Evolutionary conservation across 371 early-diverging fungal species (phyloP), one percentile per base, ranked within the genome.

Genomic region (Sporodiniella umbellata): DNA sequence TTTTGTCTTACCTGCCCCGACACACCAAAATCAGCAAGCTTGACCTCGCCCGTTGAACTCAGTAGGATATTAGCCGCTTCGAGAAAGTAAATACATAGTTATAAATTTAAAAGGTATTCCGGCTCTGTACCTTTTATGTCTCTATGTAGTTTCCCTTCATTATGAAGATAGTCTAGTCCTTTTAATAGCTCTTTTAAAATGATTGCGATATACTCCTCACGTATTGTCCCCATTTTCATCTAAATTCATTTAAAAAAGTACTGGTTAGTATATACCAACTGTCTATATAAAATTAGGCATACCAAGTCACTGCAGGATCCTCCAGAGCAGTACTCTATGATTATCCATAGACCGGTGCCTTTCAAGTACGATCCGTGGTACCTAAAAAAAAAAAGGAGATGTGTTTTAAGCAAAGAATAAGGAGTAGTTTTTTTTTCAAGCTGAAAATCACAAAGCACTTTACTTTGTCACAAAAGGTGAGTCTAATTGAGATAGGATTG

Each of bases 21-120:
- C 10, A 98, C 98, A 24, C 99, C 99, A 80, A 98, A 98, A 73
- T 98, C 99, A 18, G 97, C 96, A 58, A 98, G 73, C 51, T 53
- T 68, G 74, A 79, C 78, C 58, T 85, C 84, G 22, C 95, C 95
- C 18, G 75, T 83, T 0, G 86, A 73, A 22, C 82, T 85, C 40
- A 94, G 53, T n/a, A 93, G 66, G 6, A 93, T 80, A 62, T 95
- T 95, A 17, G 93, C 95, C 15, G 93, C 93, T 84, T n/a, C n/a
- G n/a, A 35, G n/a, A 0, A 14, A 14, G 4, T 5, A 35, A 5
- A 35, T 35, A 35, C 12, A 31, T 10, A 12, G 31, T 10, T 12
- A 31, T 10, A 10, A 12, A 8, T 30, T 24, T 26, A 42, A 18
- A 22, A 45, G n/a, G 22, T n/a, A n/a, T n/a, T n/a, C n/a, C n/a